Conservation (phyloP, 352 stramenopile genomes). For the Poterioochromonas sp. region DNA sequence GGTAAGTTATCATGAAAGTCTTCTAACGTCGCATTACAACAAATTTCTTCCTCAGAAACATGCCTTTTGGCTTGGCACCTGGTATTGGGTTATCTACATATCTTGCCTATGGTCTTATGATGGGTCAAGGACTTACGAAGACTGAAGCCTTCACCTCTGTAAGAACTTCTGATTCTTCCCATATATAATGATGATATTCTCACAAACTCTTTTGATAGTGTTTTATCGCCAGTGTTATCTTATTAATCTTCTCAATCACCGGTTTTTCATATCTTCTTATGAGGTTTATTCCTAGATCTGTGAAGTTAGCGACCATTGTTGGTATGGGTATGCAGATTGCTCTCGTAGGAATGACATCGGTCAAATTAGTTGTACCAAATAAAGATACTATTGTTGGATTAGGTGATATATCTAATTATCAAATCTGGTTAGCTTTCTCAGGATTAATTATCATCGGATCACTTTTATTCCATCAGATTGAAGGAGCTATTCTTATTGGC, state of each 20-base stretch:
- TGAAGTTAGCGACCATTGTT: constrained; percentile 54
- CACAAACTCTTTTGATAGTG: too few relatives aligned
- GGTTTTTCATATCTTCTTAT: constrained; percentile 45
- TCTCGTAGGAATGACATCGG: constrained; percentile 53
- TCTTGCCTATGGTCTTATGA: constrained; percentile 50
- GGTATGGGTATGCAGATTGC: constrained; percentile 54
- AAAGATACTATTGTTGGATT: constrained; percentile 49
- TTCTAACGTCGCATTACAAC: constrained; percentile 31
- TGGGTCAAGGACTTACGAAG: constrained; percentile 44
- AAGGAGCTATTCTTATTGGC: constrained; percentile 51
- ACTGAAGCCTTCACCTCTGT: constrained; percentile 44
- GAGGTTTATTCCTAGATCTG: constrained; percentile 46
- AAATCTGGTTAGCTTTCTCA: constrained; percentile 45
- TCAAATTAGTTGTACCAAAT: constrained; percentile 50
- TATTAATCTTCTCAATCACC: constrained; percentile 45
- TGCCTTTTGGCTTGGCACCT: constrained; percentile 51
- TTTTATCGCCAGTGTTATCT: constrained; percentile 35
- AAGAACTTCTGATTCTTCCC: too few relatives aligned
- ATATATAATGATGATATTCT: too few relatives aligned
- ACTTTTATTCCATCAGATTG: constrained; percentile 48
- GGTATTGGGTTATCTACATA: constrained; percentile 51
- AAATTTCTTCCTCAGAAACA: constrained; percentile 49
- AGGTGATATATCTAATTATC: constrained; percentile 41
- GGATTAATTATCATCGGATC: constrained; percentile 49
- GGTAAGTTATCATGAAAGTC: constrained; percentile 16